A percentile compares a stretch with the other conserved stretches of the same genome.
Conservation (phyloP, 1,139 yeast species). For the Saccharomyces hybrid region DNA sequence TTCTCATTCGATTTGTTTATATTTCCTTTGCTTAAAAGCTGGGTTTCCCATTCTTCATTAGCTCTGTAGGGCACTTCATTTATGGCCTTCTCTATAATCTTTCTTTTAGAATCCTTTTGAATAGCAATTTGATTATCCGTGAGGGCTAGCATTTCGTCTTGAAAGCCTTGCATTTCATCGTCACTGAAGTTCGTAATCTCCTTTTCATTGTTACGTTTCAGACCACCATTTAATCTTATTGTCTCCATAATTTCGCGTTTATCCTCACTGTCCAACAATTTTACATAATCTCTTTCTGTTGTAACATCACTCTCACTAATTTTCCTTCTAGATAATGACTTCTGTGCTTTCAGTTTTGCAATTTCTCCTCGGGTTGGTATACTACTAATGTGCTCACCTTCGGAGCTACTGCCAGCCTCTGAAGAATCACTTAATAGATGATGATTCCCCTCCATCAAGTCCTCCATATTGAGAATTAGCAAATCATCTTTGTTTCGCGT, state of each 20-base stretch:
- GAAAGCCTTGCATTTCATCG: constrained; percentile 10
- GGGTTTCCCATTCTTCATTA: not conserved
- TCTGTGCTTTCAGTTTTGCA: not conserved
- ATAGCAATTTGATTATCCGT: constrained; percentile 3
- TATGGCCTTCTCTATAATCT: not conserved
- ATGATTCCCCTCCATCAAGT: not conserved
- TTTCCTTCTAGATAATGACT: not conserved
- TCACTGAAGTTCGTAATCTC: constrained; percentile 4
- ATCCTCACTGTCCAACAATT: constrained; percentile 20
- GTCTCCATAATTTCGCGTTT: constrained; percentile 17
- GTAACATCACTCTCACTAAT: not conserved
- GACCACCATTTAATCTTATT: constrained; percentile 14
- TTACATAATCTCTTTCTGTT: constrained; percentile 18
- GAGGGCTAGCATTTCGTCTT: constrained; percentile 17
- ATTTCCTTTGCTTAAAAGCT: not conserved
- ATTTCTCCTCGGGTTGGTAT: not conserved
- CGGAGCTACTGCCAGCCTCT: not conserved
- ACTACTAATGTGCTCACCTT: not conserved
- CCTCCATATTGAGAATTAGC: not conserved
- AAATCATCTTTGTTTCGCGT: not conserved
- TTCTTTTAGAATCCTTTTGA: not conserved
- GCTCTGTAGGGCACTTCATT: not conserved
- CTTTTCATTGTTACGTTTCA: constrained; percentile 8
- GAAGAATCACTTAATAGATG: not conserved
- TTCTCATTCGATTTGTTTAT: not conserved